Evolutionary conservation across 306 rosid genomes (phyloP).

Genomic region (Citrullus mucosospermus): DNA sequence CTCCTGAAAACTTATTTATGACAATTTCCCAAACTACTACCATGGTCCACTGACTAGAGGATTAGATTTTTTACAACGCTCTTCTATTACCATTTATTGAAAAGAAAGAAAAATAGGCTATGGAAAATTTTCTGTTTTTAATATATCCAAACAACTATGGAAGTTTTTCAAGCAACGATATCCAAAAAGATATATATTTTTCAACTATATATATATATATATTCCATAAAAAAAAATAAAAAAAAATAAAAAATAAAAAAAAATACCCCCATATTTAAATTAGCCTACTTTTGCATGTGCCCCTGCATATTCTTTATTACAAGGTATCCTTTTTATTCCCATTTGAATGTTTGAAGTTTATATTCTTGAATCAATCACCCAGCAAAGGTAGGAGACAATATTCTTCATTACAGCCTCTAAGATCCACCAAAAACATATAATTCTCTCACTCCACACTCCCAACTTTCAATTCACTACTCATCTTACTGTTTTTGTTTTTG

Average conservation of each 20-base stretch:
- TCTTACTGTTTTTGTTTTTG: not conserved
- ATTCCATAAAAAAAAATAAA: not conserved
- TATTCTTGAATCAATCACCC: not conserved
- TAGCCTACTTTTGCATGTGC: not conserved
- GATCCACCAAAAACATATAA: not conserved
- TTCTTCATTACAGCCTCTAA: constrained; percentile 41
- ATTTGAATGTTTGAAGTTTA: not conserved
- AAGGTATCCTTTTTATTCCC: constrained; percentile 4
- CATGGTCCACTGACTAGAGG: not conserved
- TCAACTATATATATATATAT: not conserved
- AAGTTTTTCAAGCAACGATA: not conserved
- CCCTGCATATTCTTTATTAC: not conserved
- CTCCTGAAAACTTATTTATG: no score
- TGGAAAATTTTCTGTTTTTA: not conserved
- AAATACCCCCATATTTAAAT: not conserved
- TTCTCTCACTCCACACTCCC: not conserved
- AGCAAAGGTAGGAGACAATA: constrained; percentile 28
- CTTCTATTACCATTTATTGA: not conserved
- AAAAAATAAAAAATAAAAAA: not conserved
- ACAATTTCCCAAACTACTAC: not conserved
- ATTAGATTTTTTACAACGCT: not conserved
- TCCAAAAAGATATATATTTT: not conserved
- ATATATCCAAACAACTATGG: not conserved
- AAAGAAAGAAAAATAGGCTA: not conserved
- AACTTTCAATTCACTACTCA: not conserved